phyloP scores from a whole-genome alignment of 805 yeast species.

The Candida koratica region DNA sequence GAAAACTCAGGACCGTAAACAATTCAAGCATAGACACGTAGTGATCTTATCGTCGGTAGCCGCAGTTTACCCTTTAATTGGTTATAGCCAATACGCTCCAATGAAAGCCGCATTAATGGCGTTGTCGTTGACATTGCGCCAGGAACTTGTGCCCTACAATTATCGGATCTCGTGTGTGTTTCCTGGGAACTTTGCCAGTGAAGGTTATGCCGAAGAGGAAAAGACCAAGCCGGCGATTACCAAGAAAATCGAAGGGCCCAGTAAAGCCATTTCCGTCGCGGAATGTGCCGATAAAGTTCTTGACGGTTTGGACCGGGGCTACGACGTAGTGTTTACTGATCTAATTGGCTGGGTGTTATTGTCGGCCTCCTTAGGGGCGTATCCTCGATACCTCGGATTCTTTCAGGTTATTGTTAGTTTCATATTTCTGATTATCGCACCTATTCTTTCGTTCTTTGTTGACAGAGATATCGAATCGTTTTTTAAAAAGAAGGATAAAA shows the following conservation, averaged over 20 bases:
- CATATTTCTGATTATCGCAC: slow-evolving; percentile 41
- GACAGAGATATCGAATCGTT: slow-evolving; percentile 49
- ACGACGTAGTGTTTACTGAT: slow-evolving; percentile 77
- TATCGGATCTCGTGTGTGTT: slow-evolving; percentile 69
- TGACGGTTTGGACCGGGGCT: slow-evolving; percentile 55
- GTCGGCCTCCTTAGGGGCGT: slow-evolving; percentile 60
- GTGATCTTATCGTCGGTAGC: slow-evolving; percentile 66
- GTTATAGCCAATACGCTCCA: slow-evolving; percentile 90
- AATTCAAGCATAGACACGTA: slow-evolving; percentile 50
- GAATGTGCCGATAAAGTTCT: slow-evolving; percentile 63
- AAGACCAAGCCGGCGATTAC: slow-evolving; percentile 83
- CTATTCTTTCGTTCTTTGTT: slow-evolving; percentile 53
- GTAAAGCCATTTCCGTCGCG: slow-evolving; percentile 62
- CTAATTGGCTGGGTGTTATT: slow-evolving; percentile 78
- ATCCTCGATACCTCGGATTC: slow-evolving; percentile 60
- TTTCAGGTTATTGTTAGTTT: slow-evolving; percentile 39
- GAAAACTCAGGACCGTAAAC: slow-evolving; percentile 6
- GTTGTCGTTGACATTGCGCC: slow-evolving; percentile 72
- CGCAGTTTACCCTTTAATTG: slow-evolving; percentile 84
- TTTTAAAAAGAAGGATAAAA: slow-evolving; percentile 32
- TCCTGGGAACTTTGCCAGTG: slow-evolving; percentile 89
- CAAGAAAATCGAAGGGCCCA: slow-evolving; percentile 77
- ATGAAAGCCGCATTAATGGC: slow-evolving; percentile 77
- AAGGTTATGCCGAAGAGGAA: slow-evolving; percentile 81
- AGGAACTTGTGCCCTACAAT: slow-evolving; percentile 68